Percentiles rank a stretch among this genome's conserved stretches.
These are phyloP conservation scores for Imleria badia DNA, from an alignment of 768 basidiomycete genomes.

Conservation along the genomic window DNA sequence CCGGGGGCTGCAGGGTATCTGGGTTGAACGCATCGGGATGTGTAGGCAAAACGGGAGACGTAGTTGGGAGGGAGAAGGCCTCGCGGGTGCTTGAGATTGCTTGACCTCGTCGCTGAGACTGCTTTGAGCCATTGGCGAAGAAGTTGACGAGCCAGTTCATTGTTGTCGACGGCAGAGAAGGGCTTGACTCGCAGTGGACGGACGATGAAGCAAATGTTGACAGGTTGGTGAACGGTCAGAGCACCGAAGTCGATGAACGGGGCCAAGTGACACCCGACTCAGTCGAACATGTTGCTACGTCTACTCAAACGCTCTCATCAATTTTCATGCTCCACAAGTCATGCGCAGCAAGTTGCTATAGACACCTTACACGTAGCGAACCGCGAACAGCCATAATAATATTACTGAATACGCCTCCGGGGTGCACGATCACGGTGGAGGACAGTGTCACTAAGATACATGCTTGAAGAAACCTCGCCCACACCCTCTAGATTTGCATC, in stretches of 20 bases:
- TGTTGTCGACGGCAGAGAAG: constrained; percentile 15
- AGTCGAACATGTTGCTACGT: neutral
- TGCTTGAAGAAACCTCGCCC: neutral
- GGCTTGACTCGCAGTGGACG: neutral
- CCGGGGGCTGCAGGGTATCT: constrained; percentile 50
- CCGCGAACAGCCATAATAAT: neutral
- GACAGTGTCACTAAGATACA: neutral
- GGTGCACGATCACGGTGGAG: neutral
- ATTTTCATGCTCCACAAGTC: constrained; percentile 21
- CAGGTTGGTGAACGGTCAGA: constrained; percentile 4
- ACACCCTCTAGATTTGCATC: constrained; percentile 35
- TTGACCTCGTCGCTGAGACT: constrained; percentile 55
- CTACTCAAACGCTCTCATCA: neutral
- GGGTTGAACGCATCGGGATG: constrained; percentile 63
- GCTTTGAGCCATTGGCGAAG: constrained; percentile 52
- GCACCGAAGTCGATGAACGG: neutral
- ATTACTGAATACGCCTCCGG: constrained; percentile 1
- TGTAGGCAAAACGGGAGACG: constrained; percentile 55
- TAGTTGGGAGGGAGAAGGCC: constrained; percentile 82
- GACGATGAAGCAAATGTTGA: neutral
- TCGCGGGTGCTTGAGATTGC: constrained; percentile 80
- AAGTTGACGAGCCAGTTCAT: constrained; percentile 79
- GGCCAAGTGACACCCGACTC: neutral
- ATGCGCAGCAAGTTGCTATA: constrained; percentile 7
- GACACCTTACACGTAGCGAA: constrained; percentile 3